phyloP scores from a whole-genome alignment of 306 rosid species.

The Acacia acuminata region DNA sequence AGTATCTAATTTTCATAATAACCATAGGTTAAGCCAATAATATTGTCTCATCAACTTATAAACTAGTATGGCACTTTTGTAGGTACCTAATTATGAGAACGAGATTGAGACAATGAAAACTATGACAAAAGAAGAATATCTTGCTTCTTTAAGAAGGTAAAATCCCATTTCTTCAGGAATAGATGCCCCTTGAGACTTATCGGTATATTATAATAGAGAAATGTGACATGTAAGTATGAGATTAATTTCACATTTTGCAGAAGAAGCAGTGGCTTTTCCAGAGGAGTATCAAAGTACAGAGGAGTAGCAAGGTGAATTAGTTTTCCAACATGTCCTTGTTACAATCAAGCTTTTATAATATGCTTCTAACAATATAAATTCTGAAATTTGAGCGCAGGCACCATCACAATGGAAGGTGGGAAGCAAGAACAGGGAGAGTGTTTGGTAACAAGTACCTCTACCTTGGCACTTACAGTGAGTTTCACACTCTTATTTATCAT shows the following conservation, averaged over 20 bases:
- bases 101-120: conserved; percentile 78
- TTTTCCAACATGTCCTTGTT: neutral
- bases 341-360: neutral
- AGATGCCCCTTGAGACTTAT: neutral
- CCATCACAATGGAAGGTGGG: conserved; percentile 98
- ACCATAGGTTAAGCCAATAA: neutral
- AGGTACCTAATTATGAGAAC: conserved; percentile 72
- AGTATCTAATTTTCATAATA: neutral
- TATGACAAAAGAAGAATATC: conserved; percentile 86
- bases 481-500: neutral
- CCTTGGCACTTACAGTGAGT: conserved; percentile 90
- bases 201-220: neutral
- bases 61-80: neutral
- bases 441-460: conserved; percentile 95
- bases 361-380: neutral
- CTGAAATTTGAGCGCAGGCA: conserved; percentile 52
- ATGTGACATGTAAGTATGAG: neutral
- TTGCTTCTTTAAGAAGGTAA: conserved; percentile 90
- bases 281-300: conserved; percentile 93
- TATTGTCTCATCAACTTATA: neutral
- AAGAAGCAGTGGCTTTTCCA: conserved; percentile 95
- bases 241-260: conserved; percentile 29
- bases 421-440: conserved; percentile 95
- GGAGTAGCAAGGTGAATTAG: conserved; percentile 84
- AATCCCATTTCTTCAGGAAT: conserved; percentile 6